phyloP scores from a whole-genome alignment of 768 basidiomycete genomes.

The Trametes cubensis region DNA sequence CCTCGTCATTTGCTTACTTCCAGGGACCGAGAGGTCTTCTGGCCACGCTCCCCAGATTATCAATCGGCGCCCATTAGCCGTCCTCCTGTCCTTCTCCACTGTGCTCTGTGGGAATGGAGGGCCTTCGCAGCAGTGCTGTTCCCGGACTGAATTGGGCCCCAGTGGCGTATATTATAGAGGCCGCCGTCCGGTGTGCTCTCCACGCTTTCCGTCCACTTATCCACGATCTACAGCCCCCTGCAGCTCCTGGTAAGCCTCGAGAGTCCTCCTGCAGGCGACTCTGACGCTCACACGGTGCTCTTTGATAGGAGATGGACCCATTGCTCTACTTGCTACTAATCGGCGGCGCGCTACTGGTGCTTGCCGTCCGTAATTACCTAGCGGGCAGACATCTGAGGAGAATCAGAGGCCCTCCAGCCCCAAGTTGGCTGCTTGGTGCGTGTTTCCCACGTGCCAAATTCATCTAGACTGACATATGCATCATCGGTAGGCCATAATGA shows the following conservation, averaged over 20 bases:
- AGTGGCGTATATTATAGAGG: neutral
- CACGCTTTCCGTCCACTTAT: neutral
- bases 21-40: neutral
- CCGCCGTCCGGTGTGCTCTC: neutral
- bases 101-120: neutral
- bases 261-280: too few relatives aligned
- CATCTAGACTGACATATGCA: neutral
- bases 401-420: constrained; percentile 26
- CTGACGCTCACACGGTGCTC: neutral
- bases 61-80: constrained; percentile 9
- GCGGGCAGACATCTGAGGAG: constrained; percentile 21
- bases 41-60: neutral
- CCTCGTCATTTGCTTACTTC: too few relatives aligned
- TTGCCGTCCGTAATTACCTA: constrained; percentile 18
- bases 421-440: constrained; percentile 25
- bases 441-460: neutral
- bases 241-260: too few relatives aligned
- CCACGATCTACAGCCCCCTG: too few relatives aligned
- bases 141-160: neutral
- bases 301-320: neutral
- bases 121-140: too few relatives aligned
- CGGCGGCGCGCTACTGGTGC: constrained; percentile 9
- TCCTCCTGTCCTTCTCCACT: too few relatives aligned
- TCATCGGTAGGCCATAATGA: neutral
- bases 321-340: constrained; percentile 3